Evolutionary conservation across 139 green algal species (phyloP), one percentile per base, ranked within the genome.

Genomic region (Pleodorina starrii): DNA sequence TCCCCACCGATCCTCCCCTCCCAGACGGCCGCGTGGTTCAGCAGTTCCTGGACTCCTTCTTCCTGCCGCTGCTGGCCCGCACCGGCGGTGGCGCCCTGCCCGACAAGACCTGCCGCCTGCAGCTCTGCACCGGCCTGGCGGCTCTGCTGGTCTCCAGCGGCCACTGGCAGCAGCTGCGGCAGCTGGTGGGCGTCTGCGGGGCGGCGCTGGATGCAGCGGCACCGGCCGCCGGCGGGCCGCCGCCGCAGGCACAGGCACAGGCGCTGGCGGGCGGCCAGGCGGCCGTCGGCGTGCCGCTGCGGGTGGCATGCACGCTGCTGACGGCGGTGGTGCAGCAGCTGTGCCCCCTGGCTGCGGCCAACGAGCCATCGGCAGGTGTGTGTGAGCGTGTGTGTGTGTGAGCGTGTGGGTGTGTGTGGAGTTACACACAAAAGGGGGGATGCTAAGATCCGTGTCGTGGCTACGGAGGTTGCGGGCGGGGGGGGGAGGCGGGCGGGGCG

Each of bases 11-110:
- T n/a, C n/a, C n/a, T n/a, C n/a, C n/a, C n/a, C n/a, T n/a, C 29
- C 44, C 84, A 89, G 84, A 73, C 23, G 11, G 66, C 27, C 48
- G 48, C 1, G 36, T 91, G 2, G 21, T 85, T 29, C 46, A 73
- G 32, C 87, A 91, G 78, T 91, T 85, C 40, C 69, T 91, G 17
- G 78, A 88, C 69, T 10, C 50, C 40, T 77, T 91, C 68, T 88
- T 91, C 54, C 35, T 91, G 68, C 87, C 87, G 9, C 19, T 88
- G 40, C 68, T 91, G 51, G 48, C 60, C 25, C 35, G 14, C 38
- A 12, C 1, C 21, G 21, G 19, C 14, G 69, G 35, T 9, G 21
- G 19, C 14, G 69, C 48, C 21, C 46, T 89, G 84, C 69, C 84
- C 16, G 84, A 89, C 84, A 38, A 43, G 44, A 43, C 69, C 43